A percentile compares a stretch with the other conserved stretches of the same genome.
Evolutionary conservation across 768 basidiomycete genomes (phyloP).

Genomic region (Panellus pusillus): DNA sequence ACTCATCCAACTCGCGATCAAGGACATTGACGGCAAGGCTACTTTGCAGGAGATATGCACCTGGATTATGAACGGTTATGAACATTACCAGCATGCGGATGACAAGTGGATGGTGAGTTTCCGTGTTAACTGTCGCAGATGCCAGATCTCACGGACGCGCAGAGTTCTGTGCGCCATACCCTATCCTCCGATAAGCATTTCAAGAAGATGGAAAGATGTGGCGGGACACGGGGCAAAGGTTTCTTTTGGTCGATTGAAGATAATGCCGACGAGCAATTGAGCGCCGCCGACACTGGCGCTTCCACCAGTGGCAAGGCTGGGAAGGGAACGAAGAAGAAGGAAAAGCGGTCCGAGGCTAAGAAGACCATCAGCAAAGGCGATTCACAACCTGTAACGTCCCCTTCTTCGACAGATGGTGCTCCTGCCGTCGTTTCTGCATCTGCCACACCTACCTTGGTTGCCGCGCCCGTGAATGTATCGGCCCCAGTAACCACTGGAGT

Average conservation of each 20-base stretch:
- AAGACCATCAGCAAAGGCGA: slow-evolving; percentile 65
- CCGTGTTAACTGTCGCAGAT: slow-evolving; percentile 10
- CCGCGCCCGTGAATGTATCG: slow-evolving; percentile 21
- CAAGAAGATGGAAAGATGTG: slow-evolving; percentile 82
- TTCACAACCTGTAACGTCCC: slow-evolving; percentile 57
- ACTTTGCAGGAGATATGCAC: slow-evolving; percentile 89
- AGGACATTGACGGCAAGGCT: slow-evolving; percentile 78
- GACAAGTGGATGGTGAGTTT: slow-evolving; percentile 87
- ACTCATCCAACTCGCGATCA: slow-evolving; percentile 87
- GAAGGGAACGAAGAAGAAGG: slow-evolving; percentile 52
- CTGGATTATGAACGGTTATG: slow-evolving; percentile 87
- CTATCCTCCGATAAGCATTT: slow-evolving; percentile 92
- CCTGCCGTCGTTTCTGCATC: slow-evolving; percentile 24
- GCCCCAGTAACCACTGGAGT: slow-evolving; percentile 12
- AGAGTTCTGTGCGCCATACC: slow-evolving; percentile 95
- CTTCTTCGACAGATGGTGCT: slow-evolving; percentile 57
- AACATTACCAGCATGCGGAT: slow-evolving; percentile 87
- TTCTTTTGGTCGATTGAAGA: slow-evolving; percentile 93
- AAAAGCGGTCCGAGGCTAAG: slow-evolving; percentile 56
- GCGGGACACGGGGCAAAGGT: slow-evolving; percentile 87
- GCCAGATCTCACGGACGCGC: slow-evolving; percentile 16
- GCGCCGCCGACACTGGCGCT: slow-evolving; percentile 31
- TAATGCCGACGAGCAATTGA: slow-evolving; percentile 49
- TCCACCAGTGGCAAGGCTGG: slow-evolving; percentile 30
- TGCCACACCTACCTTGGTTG: slow-evolving; percentile 38